Conservation (phyloP, 2,329 filamentous ascomycete genomes). For the Hortaea sp. region DNA sequence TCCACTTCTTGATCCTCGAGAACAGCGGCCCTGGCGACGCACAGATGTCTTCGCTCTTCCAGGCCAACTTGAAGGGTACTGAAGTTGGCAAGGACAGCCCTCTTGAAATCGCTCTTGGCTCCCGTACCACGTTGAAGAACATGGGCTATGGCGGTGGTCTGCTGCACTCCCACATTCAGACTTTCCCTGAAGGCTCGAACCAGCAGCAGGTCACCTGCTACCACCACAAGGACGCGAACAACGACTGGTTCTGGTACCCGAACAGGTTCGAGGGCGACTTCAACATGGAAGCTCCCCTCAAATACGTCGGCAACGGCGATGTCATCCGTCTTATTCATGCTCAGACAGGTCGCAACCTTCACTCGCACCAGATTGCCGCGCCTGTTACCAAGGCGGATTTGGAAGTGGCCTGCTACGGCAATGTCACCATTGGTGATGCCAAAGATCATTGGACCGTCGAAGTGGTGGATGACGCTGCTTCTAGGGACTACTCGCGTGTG, state of each 20-base stretch:
- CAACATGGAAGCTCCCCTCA: conserved; percentile 57
- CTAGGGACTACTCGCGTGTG: conserved; percentile 71
- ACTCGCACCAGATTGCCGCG: conserved; percentile 83
- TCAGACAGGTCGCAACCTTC: conserved; percentile 91
- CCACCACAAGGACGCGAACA: conserved; percentile 98
- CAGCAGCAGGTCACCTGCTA: conserved; percentile 99
- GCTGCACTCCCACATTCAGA: conserved; percentile 92
- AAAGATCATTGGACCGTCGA: conserved; percentile 98
- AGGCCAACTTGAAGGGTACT: conserved; percentile 88
- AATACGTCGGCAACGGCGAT: conserved; percentile 67
- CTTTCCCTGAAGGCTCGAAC: conserved; percentile 81
- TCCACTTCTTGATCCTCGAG: conserved; percentile 89
- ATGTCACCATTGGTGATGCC: conserved; percentile 86
- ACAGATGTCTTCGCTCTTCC: conserved; percentile 99
- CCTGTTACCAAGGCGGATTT: conserved; percentile 80
- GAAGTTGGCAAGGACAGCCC: conserved; percentile 92
- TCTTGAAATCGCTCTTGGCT: conserved; percentile 81
- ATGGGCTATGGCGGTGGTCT: conserved; percentile 98
- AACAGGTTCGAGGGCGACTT: conserved; percentile 70
- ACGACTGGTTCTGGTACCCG: conserved; percentile 98
- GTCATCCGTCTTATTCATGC: conserved; percentile 82
- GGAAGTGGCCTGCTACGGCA: conserved; percentile 94
- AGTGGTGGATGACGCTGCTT: conserved; percentile 81
- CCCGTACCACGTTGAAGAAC: conserved; percentile 88
- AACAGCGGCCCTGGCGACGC: conserved; percentile 93